These are phyloP conservation scores for Alopecurus myosuroides DNA, from an alignment of 176 grass and related monocot genomes.

Conservation along the genomic window DNA sequence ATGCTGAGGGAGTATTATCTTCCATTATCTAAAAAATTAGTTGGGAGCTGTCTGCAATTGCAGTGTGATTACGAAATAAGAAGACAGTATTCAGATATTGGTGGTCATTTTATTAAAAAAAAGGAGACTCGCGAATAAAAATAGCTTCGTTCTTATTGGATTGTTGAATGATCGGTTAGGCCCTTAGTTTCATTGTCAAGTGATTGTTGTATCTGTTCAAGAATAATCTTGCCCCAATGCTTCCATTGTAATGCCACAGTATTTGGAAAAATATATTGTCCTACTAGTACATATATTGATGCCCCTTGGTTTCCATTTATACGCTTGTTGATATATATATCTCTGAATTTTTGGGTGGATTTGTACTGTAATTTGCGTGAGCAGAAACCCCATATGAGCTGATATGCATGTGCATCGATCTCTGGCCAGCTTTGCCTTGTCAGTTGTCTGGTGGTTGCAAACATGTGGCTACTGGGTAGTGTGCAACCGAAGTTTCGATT, in stretches of 20 bases:
- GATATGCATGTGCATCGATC: neutral
- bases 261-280: neutral
- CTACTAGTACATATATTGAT: neutral
- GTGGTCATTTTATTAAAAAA: neutral
- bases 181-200: too few relatives aligned
- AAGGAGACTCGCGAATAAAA: neutral
- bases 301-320: neutral
- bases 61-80: conserved; percentile 16
- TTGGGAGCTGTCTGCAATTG: neutral
- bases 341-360: neutral
- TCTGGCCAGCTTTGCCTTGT: neutral
- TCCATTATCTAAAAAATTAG: neutral
- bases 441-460: conserved; percentile 8
- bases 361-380: neutral
- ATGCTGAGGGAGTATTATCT: neutral
- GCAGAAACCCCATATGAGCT: neutral
- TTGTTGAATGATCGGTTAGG: conserved; percentile 3
- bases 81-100: conserved; percentile 11
- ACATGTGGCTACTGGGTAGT: conserved; percentile 13
- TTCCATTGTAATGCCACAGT: neutral
- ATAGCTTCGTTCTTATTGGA: neutral
- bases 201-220: neutral
- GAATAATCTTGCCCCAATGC: neutral
- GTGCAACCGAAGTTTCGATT: conserved; percentile 20
- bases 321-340: neutral